Conservation (phyloP, 2,329 filamentous ascomycete genomes). For the Claviceps digitariae region DNA sequence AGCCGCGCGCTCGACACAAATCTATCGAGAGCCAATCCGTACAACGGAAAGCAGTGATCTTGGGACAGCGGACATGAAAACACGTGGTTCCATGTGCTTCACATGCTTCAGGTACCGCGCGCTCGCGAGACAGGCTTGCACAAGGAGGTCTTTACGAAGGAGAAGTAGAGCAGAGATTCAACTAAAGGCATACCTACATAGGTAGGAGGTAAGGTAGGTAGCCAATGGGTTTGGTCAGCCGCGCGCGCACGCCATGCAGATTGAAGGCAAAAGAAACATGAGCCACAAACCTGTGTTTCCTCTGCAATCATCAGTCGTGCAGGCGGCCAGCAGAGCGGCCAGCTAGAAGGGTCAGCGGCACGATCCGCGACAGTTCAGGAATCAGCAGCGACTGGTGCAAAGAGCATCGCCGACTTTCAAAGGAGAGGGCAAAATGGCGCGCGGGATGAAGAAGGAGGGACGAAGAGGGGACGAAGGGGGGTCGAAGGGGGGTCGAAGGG, state of each 20-base stretch:
- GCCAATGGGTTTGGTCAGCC: slow-evolving; percentile 1
- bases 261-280: background rate
- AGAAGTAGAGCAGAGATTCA: background rate
- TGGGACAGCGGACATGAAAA: background rate
- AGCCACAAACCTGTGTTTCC: background rate
- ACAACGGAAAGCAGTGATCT: background rate
- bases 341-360: background rate
- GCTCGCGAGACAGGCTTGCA: background rate
- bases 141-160: background rate
- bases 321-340: background rate
- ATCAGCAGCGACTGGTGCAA: background rate
- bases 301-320: background rate
- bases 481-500: no score
- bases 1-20: background rate
- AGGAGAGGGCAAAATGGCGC: no score
- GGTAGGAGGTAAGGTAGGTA: no score
- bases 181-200: background rate
- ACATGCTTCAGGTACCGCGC: slow-evolving; percentile 11
- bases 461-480: no score
- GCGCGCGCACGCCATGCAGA: slow-evolving; percentile 2
- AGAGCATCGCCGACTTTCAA: background rate
- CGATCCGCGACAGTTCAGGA: background rate
- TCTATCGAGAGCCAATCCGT: background rate
- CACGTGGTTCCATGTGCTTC: background rate
- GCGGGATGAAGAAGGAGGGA: no score